phyloP scores from a whole-genome alignment of 169 alveolate species.

The Plasmodium malariae region DNA sequence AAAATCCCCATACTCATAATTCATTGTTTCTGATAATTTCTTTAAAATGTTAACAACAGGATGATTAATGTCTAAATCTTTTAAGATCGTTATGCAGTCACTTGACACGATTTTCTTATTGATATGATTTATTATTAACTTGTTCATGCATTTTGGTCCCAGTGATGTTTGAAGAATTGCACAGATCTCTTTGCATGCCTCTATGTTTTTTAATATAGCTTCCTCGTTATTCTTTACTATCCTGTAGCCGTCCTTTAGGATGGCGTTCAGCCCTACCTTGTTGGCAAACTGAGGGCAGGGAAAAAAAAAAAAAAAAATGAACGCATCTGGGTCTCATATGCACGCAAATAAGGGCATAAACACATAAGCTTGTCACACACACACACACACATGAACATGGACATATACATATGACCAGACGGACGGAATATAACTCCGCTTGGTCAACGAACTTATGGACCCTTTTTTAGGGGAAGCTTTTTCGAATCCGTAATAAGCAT shows the following conservation, averaged over 20 bases:
- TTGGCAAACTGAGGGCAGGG: slow-evolving; percentile 27
- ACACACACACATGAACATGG: too few relatives aligned
- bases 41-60: slow-evolving; percentile 99
- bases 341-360: too few relatives aligned
- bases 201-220: slow-evolving; percentile 89
- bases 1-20: slow-evolving; percentile 98
- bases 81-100: slow-evolving; percentile 97
- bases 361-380: too few relatives aligned
- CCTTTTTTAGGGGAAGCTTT: too few relatives aligned
- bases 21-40: slow-evolving; percentile 97
- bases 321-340: too few relatives aligned
- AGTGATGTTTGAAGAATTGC: slow-evolving; percentile 95
- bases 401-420: too few relatives aligned
- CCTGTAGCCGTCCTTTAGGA: slow-evolving; percentile 67
- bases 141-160: slow-evolving; percentile 98
- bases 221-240: slow-evolving; percentile 64
- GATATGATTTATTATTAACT: slow-evolving; percentile 97
- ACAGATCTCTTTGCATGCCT: slow-evolving; percentile 95
- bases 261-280: slow-evolving; percentile 51
- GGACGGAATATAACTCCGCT: too few relatives aligned
- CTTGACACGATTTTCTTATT: slow-evolving; percentile 97
- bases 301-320: slow-evolving; percentile 14
- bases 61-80: slow-evolving; percentile 98
- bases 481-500: too few relatives aligned
- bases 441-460: too few relatives aligned